phyloP scores from a whole-genome alignment of 2,329 filamentous ascomycete genomes.

The Penicillium carneum region DNA sequence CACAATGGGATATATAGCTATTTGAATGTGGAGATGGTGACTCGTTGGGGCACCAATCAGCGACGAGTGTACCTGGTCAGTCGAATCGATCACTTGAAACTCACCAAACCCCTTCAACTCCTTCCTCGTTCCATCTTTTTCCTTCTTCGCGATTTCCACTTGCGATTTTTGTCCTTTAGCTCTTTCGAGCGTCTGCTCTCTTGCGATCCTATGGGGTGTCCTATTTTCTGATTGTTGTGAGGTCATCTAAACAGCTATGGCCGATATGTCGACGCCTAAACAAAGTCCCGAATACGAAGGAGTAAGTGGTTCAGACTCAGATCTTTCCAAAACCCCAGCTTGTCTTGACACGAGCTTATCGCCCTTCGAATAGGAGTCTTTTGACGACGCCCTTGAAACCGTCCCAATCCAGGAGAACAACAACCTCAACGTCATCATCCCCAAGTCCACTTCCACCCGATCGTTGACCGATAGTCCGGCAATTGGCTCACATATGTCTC shows the following conservation, averaged over 20 bases:
- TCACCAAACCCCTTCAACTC: constrained; percentile 27
- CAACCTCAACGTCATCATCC: constrained; percentile 41
- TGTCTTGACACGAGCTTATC: constrained; percentile 24
- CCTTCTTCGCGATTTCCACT: constrained; percentile 3
- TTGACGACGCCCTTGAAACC: constrained; percentile 76
- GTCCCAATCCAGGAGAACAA: constrained; percentile 38
- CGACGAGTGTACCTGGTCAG: constrained; percentile 28
- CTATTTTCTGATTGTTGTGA: constrained; percentile 28
- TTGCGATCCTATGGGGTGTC: constrained; percentile 30
- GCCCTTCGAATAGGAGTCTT: constrained; percentile 67
- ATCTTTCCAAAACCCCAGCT: not conserved
- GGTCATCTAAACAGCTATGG: constrained; percentile 22
- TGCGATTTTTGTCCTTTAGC: constrained; percentile 1
- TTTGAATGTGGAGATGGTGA: too few species aligned
- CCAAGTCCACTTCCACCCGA: constrained; percentile 61
- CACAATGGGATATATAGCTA: too few species aligned
- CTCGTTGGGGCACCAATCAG: constrained; percentile 30
- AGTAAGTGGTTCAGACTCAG: constrained; percentile 40
- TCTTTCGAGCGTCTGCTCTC: constrained; percentile 15
- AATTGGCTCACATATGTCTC: constrained; percentile 48
- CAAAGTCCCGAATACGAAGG: constrained; percentile 55
- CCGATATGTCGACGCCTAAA: constrained; percentile 49
- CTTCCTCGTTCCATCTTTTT: constrained; percentile 22
- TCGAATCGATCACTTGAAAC: constrained; percentile 30
- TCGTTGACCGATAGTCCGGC: constrained; percentile 64